These are phyloP conservation scores for Geranium rotundifolium DNA, from an alignment of 345 rosid species.

Conservation along the genomic window DNA sequence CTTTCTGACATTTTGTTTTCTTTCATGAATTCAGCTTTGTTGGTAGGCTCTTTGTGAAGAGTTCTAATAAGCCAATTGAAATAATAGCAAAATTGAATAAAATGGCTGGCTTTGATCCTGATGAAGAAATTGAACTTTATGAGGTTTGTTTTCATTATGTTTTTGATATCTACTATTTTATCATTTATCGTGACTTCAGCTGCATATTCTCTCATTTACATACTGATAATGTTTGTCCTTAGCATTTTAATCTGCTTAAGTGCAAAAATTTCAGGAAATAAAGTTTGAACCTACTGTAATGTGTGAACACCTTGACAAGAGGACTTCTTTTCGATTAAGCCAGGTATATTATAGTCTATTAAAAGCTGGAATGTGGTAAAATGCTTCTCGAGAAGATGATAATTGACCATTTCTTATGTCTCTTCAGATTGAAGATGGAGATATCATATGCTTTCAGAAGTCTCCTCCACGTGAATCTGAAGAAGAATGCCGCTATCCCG, in stretches of 20 bases:
- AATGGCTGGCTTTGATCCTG: slow-evolving; percentile 85
- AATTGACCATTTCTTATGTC: slow-evolving; percentile 5
- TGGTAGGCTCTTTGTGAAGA: slow-evolving; percentile 79
- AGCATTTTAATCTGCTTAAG: background rate
- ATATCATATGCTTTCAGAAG: slow-evolving; percentile 92
- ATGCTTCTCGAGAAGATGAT: background rate
- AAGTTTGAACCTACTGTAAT: slow-evolving; percentile 85
- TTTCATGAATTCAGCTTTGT: slow-evolving; percentile 40
- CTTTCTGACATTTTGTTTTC: slow-evolving; percentile 3
- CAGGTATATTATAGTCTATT: slow-evolving; percentile 38
- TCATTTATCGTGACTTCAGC: background rate
- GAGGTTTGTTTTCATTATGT: slow-evolving; percentile 41
- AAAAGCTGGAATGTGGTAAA: background rate
- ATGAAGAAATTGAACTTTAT: slow-evolving; percentile 77
- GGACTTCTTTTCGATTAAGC: slow-evolving; percentile 48
- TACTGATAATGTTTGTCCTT: background rate
- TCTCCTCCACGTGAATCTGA: slow-evolving; percentile 34
- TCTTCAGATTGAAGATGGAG: slow-evolving; percentile 88
- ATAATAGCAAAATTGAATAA: slow-evolving; percentile 57
- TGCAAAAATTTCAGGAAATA: slow-evolving; percentile 49
- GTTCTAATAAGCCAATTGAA: slow-evolving; percentile 69
- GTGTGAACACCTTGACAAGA: slow-evolving; percentile 87
- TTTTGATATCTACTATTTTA: too few species aligned
- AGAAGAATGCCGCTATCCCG: slow-evolving; percentile 50
- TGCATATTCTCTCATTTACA: background rate